These are phyloP conservation scores for Phellopilus nigrolimitatus DNA, from an alignment of 1,284 basidiomycete genomes.

Conservation along the genomic window DNA sequence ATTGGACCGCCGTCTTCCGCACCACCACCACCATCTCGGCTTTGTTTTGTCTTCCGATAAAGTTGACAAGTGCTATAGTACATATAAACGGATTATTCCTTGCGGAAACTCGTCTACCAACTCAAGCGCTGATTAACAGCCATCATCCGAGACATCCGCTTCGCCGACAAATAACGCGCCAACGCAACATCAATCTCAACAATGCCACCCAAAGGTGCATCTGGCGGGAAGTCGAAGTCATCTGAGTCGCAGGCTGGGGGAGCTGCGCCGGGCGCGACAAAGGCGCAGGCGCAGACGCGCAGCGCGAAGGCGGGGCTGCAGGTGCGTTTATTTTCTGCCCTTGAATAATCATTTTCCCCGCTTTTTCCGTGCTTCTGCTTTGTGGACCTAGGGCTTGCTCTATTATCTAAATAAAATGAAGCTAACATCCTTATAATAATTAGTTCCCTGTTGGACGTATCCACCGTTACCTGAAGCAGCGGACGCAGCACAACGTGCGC, in stretches of 20 bases:
- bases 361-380: slow-evolving; percentile 1
- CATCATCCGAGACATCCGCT: too few species aligned
- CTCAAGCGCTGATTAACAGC: too few species aligned
- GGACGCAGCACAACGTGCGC: slow-evolving; percentile 91
- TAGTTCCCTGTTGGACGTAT: slow-evolving; percentile 62
- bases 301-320: slow-evolving; percentile 86
- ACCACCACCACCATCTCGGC: too few species aligned
- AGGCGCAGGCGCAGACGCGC: slow-evolving; percentile 61
- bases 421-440: slow-evolving; percentile 78
- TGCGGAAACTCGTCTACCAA: too few species aligned
- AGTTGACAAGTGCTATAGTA: too few species aligned
- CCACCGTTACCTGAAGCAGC: slow-evolving; percentile 89
- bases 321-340: slow-evolving; percentile 45
- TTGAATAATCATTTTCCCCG: not conserved
- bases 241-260: slow-evolving; percentile 28
- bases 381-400: not conserved
- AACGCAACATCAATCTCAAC: too few species aligned
- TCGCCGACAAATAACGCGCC: too few species aligned
- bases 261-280: slow-evolving; percentile 26
- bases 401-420: not conserved
- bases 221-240: slow-evolving; percentile 41
- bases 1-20: too few species aligned
- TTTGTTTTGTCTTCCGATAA: too few species aligned
- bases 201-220: slow-evolving; percentile 36
- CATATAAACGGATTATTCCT: too few species aligned